Base-by-base conservation (phyloP, 345 rosid species). In the Trapa incisa region DNA sequence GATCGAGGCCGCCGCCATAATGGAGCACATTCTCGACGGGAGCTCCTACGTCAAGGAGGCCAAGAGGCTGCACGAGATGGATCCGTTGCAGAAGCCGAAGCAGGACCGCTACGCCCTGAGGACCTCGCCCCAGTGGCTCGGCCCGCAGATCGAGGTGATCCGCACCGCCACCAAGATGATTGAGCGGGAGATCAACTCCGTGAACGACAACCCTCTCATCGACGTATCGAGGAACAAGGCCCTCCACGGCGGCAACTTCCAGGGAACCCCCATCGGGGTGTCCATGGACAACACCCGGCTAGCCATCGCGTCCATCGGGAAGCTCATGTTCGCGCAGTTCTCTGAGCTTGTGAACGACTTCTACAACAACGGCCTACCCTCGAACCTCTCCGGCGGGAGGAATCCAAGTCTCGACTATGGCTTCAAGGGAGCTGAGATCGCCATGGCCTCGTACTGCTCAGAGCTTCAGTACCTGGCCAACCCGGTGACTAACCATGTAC, bases 361-460 rank as follows among this genome's bases (percentile, higher is more conserved):
- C 66, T 76, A 76, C 66, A 76, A 76, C 76, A 73, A 76, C 2
- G 80, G 80, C 12, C 68, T 76, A 65, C 80, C 80, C 33, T 76
- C 80, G 9, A 76, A 76, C 68, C 73, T 76, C 38, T 73, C 76
- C 1, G 80, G 74, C 0, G 80, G 80, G 2, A 48, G 74, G 37
- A 70, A 76, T 52, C 80, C 80, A 6, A 76, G 80, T 71, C 35
- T 76, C 63, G 80, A 76, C 61, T 76, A 76, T 17, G 80, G 80
- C 16, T 73, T 76, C 71, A 76, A 76, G 48, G 80, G 80, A 0
- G 80, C 80, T 14, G 80, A 76, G 66, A 76, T 76, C 3, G 76
- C 80, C 3, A 76, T 76, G 80, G 80, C 80, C 0, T 47, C 80
- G 0, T 76, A 76, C 71, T 76, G 80, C 66, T 76, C 80, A 2